phyloP scores from a whole-genome alignment of 257 asterid genomes.

The Rehmannia glutinosa region DNA sequence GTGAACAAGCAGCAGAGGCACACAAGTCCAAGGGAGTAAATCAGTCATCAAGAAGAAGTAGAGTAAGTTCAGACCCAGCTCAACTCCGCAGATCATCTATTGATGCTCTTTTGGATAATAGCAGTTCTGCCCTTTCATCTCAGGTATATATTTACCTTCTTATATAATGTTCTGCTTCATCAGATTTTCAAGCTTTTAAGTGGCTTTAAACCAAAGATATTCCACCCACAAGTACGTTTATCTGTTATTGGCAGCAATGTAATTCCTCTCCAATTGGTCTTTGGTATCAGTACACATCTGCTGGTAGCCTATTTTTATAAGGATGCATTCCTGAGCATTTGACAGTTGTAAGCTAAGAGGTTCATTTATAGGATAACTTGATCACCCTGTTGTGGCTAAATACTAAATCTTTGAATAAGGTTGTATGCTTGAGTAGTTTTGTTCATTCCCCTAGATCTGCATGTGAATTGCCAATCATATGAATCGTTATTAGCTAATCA shows the following conservation, averaged over 20 bases:
- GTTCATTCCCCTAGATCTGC: too few species aligned
- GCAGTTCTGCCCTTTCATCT: conserved; percentile 42
- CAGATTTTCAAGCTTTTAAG: conserved; percentile 2
- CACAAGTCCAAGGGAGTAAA: conserved; percentile 90
- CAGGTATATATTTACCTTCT: conserved; percentile 45
- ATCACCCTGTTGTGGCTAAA: too few species aligned
- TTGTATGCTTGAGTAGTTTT: too few species aligned
- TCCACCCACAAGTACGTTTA: too few species aligned
- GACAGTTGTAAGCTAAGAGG: too few species aligned
- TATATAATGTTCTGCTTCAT: conserved; percentile 2
- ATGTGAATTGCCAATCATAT: too few species aligned
- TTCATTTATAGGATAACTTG: too few species aligned
- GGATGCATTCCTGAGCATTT: too few species aligned
- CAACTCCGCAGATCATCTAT: conserved; percentile 79
- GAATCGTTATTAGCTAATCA: too few species aligned
- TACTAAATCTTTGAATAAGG: too few species aligned
- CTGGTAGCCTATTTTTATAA: not conserved
- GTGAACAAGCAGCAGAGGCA: conserved; percentile 98
- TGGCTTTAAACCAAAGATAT: too few species aligned
- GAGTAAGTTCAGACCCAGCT: conserved; percentile 57
- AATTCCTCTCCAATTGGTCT: not conserved
- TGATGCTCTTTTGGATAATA: conserved; percentile 76
- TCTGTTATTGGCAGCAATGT: too few species aligned
- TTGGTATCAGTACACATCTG: not conserved
- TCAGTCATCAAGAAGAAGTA: conserved; percentile 71